A percentile compares a stretch with the other conserved stretches of the same genome.
Evolutionary conservation across 1,284 basidiomycete species (phyloP).

Genomic region (Rhodotorula sp.): DNA sequence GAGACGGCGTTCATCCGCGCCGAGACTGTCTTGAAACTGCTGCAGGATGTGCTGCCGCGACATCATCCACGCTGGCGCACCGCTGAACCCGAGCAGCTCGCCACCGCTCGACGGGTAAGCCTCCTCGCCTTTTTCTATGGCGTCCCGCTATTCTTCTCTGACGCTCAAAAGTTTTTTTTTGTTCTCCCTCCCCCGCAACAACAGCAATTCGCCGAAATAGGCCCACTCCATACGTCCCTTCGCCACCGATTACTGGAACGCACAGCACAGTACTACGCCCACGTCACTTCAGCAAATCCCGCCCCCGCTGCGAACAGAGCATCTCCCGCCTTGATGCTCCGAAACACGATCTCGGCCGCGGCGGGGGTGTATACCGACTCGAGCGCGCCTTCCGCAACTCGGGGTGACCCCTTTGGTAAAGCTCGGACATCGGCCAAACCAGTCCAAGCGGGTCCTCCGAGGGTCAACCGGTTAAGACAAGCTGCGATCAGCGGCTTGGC

Average conservation of each 20-base stretch:
- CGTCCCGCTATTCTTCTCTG: background rate
- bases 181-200: background rate
- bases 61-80: conserved; percentile 22
- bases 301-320: background rate
- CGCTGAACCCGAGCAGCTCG: background rate
- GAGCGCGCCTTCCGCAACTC: background rate
- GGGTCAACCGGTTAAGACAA: conserved; percentile 1
- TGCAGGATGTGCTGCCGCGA: conserved; percentile 19
- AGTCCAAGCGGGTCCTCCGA: background rate
- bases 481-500: no score
- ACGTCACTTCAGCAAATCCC: background rate
- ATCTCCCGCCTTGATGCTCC: conserved; percentile 25
- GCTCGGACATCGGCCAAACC: accelerated
- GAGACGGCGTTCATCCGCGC: conserved; percentile 30
- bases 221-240: background rate
- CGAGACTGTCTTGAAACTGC: conserved; percentile 18
- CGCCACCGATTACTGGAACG: conserved; percentile 4
- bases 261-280: conserved; percentile 4
- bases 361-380: conserved; percentile 17
- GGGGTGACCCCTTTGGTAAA: no score
- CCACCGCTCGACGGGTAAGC: background rate
- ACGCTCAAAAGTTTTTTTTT: no score
- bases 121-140: background rate
- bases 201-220: conserved; percentile 4
- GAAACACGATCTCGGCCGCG: conserved; percentile 34